phyloP scores from a whole-genome alignment of 495 filamentous ascomycete species.

The Hypoxylon cercidicola region DNA sequence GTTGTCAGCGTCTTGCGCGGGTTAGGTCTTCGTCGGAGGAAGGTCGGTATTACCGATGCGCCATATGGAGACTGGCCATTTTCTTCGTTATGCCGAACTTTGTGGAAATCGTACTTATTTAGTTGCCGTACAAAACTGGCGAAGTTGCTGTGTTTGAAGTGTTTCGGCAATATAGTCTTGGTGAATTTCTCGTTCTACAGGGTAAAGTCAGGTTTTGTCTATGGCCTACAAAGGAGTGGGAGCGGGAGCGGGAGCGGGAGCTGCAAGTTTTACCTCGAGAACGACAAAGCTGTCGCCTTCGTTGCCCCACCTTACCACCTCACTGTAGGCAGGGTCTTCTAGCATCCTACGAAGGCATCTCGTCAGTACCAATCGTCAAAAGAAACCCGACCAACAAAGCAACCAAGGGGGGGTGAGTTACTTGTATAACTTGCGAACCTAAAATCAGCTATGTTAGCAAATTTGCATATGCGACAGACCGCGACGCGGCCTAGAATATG shows the following conservation, averaged over 20 bases:
- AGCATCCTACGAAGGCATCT: constrained; percentile 77
- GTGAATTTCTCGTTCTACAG: constrained; percentile 96
- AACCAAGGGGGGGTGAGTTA: constrained; percentile 51
- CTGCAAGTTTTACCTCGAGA: constrained; percentile 75
- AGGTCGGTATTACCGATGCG: constrained; percentile 71
- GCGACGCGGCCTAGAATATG: constrained; percentile 30
- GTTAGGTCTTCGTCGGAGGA: constrained; percentile 1
- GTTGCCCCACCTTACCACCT: constrained; percentile 95
- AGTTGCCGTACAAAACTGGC: constrained; percentile 98
- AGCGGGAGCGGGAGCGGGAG: constrained; percentile 7
- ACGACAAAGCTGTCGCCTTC: constrained; percentile 97
- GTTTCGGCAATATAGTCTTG: constrained; percentile 94
- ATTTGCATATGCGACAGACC: constrained; percentile 29
- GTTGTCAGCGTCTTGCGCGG: constrained; percentile 37
- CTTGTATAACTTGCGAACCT: constrained; percentile 99
- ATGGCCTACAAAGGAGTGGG: constrained; percentile 6
- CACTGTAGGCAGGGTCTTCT: constrained; percentile 91
- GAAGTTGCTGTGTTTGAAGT: constrained; percentile 99
- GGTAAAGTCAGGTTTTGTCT: constrained; percentile 15
- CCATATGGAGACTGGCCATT: constrained; percentile 91
- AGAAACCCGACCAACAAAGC: constrained; percentile 13
- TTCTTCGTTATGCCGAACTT: constrained; percentile 97
- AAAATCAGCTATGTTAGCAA: constrained; percentile 25
- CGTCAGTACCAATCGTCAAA: constrained; percentile 24
- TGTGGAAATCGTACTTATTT: constrained; percentile 99